phyloP scores from a whole-genome alignment of 2,329 filamentous ascomycete genomes.

The Aaosphaeria pasadenensis region DNA sequence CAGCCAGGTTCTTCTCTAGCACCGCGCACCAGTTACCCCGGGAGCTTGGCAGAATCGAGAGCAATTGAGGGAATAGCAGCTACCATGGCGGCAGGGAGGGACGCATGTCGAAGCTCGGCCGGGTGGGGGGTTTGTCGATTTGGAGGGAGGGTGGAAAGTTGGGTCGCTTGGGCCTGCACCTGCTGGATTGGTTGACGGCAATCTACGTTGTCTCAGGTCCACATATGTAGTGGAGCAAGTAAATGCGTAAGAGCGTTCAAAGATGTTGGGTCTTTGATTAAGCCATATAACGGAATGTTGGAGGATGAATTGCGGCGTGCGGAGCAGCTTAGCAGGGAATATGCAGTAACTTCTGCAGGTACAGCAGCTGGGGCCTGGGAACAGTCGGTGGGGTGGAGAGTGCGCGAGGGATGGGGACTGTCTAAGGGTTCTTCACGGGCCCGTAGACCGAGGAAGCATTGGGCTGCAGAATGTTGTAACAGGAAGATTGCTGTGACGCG shows the following conservation, averaged over 20 bases:
- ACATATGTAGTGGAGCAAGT: slow-evolving; percentile 2
- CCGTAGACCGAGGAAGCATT: slow-evolving; percentile 9
- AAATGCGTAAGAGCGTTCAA: not conserved
- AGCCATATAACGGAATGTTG: slow-evolving; percentile 24
- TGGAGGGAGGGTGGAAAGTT: not conserved
- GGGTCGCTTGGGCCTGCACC: slow-evolving; percentile 4
- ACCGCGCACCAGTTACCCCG: too few relatives aligned
- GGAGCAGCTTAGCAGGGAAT: slow-evolving; percentile 13
- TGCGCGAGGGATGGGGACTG: slow-evolving; percentile 7
- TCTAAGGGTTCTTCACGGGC: slow-evolving; percentile 3
- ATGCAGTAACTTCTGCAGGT: slow-evolving; percentile 25
- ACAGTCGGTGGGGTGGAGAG: slow-evolving; percentile 7
- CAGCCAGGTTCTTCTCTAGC: too few relatives aligned
- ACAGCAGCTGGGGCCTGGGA: slow-evolving; percentile 12
- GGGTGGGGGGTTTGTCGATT: slow-evolving; percentile 2
- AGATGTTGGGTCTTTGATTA: slow-evolving; percentile 20
- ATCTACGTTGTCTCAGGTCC: slow-evolving; percentile 15
- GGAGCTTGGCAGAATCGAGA: too few relatives aligned
- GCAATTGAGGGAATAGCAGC: too few relatives aligned
- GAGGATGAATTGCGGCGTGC: slow-evolving; percentile 18
- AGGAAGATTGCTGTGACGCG: slow-evolving; percentile 20
- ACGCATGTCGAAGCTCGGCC: slow-evolving; percentile 5
- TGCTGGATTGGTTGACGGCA: slow-evolving; percentile 11
- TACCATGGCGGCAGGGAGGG: not conserved
- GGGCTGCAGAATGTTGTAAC: slow-evolving; percentile 14